A percentile compares a stretch with the other conserved stretches of the same genome.
These are phyloP conservation scores for Lipomyces orientalis DNA, from an alignment of 805 yeast genomes.

Conservation along the genomic window DNA sequence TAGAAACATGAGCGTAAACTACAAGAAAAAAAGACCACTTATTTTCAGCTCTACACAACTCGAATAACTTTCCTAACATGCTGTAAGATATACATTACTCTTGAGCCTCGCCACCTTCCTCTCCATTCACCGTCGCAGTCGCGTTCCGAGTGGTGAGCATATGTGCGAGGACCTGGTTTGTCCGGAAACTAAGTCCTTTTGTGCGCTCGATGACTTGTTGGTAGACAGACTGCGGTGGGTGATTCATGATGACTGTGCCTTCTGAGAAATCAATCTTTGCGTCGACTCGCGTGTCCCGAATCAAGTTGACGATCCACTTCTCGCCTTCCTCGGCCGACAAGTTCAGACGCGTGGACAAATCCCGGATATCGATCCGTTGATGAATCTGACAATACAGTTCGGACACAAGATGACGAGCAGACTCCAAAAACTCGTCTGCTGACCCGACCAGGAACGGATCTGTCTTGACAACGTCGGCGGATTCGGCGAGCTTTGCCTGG, in stretches of 20 bases:
- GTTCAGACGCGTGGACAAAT: conserved; percentile 54
- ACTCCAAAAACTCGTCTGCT: conserved; percentile 51
- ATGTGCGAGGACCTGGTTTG: conserved; percentile 60
- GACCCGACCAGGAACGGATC: conserved; percentile 62
- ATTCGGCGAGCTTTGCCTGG: conserved; percentile 54
- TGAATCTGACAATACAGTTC: conserved; percentile 63
- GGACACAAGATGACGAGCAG: conserved; percentile 57
- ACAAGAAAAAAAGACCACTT: not conserved
- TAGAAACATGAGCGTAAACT: not conserved
- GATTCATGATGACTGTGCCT: conserved; percentile 60
- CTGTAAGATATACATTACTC: conserved; percentile 1
- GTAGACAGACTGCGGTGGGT: conserved; percentile 60
- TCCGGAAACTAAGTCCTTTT: conserved; percentile 65
- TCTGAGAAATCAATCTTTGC: conserved; percentile 60
- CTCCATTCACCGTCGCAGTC: conserved; percentile 6
- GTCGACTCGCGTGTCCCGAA: conserved; percentile 57
- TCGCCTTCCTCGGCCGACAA: conserved; percentile 55
- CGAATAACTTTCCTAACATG: not conserved
- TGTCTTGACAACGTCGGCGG: conserved; percentile 54
- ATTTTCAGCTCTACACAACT: not conserved
- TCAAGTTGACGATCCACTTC: conserved; percentile 57
- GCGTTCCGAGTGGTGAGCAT: conserved; percentile 39
- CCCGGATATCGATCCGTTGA: conserved; percentile 54
- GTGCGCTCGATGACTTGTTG: conserved; percentile 73
- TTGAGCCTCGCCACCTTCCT: not conserved